Percentiles rank a stretch among this genome's conserved stretches.
phyloP scores from a whole-genome alignment of 2,329 filamentous ascomycete genomes.

The Cadophora gregata region DNA sequence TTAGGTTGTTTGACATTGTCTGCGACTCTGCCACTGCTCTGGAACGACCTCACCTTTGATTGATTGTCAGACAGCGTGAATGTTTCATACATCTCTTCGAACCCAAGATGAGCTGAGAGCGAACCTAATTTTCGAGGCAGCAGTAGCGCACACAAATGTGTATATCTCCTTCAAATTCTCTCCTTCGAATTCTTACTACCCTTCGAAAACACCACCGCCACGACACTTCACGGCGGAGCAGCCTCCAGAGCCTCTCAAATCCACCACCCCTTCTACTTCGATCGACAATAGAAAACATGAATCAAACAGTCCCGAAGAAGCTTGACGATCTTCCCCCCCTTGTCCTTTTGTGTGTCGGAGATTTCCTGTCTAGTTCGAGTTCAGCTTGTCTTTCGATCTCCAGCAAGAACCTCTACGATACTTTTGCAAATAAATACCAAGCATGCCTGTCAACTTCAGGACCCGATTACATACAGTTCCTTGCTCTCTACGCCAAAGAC shows the following conservation, averaged over 20 bases:
- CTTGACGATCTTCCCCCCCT: background rate
- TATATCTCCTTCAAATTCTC: background rate
- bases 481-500: background rate
- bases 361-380: background rate
- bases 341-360: background rate
- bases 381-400: background rate
- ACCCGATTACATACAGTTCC: background rate
- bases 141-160: background rate
- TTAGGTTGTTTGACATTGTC: background rate
- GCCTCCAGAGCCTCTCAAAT: background rate
- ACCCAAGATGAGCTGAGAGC: no score
- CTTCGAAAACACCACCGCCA: background rate
- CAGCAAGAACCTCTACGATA: background rate
- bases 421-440: background rate
- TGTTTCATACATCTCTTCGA: no score
- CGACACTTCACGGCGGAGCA: background rate
- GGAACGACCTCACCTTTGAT: no score
- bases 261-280: background rate
- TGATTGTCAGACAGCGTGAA: background rate
- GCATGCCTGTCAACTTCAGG: background rate
- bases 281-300: background rate
- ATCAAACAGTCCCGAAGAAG: background rate
- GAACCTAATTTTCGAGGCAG: background rate
- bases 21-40: no score
- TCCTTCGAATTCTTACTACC: background rate